Percentiles rank a stretch among this genome's conserved stretches.
Evolutionary conservation across 2,329 filamentous ascomycete species (phyloP).

Genomic region (Aureobasidium namibiae): DNA sequence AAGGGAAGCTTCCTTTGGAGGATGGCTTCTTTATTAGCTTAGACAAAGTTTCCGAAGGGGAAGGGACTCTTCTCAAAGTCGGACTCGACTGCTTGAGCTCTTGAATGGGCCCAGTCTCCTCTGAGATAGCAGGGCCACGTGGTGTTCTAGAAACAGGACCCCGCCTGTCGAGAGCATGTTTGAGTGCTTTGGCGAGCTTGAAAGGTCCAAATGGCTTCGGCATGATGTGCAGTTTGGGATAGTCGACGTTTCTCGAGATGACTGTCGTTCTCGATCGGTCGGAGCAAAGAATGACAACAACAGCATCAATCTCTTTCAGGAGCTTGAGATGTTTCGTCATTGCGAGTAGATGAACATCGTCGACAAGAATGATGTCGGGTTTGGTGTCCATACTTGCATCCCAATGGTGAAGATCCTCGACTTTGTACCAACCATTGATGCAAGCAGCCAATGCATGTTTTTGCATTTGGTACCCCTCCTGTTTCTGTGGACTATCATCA

Average conservation of each 20-base stretch:
- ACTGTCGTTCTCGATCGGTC: slow-evolving; percentile 19
- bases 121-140: background rate
- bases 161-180: slow-evolving; percentile 2
- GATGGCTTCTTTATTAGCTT: background rate
- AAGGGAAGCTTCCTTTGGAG: background rate
- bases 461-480: slow-evolving; percentile 17
- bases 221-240: slow-evolving; percentile 4
- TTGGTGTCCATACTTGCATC: slow-evolving; percentile 17
- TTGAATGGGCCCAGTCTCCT: background rate
- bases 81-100: background rate
- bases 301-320: slow-evolving; percentile 16
- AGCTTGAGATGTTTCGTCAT: slow-evolving; percentile 15
- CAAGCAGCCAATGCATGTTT: slow-evolving; percentile 19
- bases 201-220: slow-evolving; percentile 26
- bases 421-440: slow-evolving; percentile 18
- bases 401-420: slow-evolving; percentile 20
- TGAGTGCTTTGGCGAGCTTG: slow-evolving; percentile 24
- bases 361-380: slow-evolving; percentile 18
- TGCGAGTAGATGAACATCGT: slow-evolving; percentile 20
- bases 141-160: background rate
- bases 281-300: slow-evolving; percentile 28
- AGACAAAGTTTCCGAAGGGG: background rate
- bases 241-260: background rate
- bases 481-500: slow-evolving; percentile 18
- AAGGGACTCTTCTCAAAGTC: background rate